phyloP scores from a whole-genome alignment of 1,284 basidiomycete species.

The Cutaneotrichosporon cyanovorans region DNA sequence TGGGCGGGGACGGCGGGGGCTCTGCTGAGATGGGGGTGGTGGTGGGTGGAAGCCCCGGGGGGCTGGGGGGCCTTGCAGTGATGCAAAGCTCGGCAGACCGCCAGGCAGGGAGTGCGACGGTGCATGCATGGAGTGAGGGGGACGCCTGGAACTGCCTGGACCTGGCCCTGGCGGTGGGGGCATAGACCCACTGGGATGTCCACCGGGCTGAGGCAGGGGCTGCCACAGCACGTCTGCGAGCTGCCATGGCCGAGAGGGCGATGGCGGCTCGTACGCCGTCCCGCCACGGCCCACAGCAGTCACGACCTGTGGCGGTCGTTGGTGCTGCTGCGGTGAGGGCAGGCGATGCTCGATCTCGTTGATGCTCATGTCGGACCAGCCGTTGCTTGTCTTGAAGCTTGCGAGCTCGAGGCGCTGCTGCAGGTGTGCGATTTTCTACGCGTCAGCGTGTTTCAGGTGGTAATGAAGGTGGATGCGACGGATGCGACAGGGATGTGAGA shows the following conservation, averaged over 20 bases:
- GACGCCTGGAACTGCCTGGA: slow-evolving; percentile 1
- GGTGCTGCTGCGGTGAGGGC: slow-evolving; percentile 11
- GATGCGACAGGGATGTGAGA: no score
- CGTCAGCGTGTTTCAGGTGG: neutral
- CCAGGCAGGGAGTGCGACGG: slow-evolving; percentile 17
- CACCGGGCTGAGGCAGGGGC: slow-evolving; percentile 37
- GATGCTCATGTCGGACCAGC: slow-evolving; percentile 41
- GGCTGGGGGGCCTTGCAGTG: slow-evolving; percentile 1
- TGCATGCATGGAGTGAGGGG: slow-evolving; percentile 7
- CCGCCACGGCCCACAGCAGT: slow-evolving; percentile 14
- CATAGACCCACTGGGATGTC: neutral
- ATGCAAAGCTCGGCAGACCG: slow-evolving; percentile 8
- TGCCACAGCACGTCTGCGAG: slow-evolving; percentile 42
- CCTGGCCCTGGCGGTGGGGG: neutral
- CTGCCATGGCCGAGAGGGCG: slow-evolving; percentile 40
- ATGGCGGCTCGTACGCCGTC: slow-evolving; percentile 34
- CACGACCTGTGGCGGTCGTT: slow-evolving; percentile 12
- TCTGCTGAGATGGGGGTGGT: neutral
- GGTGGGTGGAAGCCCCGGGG: slow-evolving; percentile 1
- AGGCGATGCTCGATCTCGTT: slow-evolving; percentile 36
- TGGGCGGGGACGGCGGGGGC: slow-evolving; percentile 4
- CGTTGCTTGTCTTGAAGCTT: slow-evolving; percentile 39
- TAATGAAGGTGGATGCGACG: no score
- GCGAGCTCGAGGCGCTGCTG: slow-evolving; percentile 43
- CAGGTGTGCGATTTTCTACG: slow-evolving; percentile 38